Conservation (phyloP, 352 stramenopile species). For the Phytopythium chamaehyphon region DNA sequence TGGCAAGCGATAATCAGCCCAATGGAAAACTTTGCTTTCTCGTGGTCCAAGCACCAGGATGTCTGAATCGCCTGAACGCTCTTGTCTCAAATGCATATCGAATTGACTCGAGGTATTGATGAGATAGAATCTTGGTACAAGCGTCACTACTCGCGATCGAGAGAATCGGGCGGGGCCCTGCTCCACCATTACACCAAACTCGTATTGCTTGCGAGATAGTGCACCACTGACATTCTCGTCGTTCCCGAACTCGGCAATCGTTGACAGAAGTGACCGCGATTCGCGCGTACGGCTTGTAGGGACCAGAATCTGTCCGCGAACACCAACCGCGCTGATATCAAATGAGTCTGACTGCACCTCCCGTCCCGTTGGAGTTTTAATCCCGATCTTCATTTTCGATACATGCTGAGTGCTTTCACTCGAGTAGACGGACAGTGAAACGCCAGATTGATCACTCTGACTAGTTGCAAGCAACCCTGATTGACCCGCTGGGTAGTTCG, state of each 20-base stretch:
- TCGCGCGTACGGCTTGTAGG: conserved; percentile 38
- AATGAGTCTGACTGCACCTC: conserved; percentile 74
- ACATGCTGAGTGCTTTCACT: conserved; percentile 56
- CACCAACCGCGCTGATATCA: conserved; percentile 72
- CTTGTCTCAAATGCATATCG: conserved; percentile 65
- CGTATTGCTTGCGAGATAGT: conserved; percentile 64
- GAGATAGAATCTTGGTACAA: conserved; percentile 79
- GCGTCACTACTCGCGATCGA: conserved; percentile 69
- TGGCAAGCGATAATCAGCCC: conserved; percentile 59
- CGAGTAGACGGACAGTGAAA: conserved; percentile 73
- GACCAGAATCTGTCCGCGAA: conserved; percentile 70
- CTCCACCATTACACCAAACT: conserved; percentile 85
- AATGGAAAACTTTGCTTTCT: conserved; percentile 77
- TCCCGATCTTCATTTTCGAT: conserved; percentile 77
- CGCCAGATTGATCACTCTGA: conserved; percentile 16
- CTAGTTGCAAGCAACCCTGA: neutral
- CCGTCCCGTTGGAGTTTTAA: conserved; percentile 27
- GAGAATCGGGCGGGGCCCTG: conserved; percentile 75
- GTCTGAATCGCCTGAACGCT: conserved; percentile 32
- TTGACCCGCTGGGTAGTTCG: conserved; percentile 24
- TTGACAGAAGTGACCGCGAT: conserved; percentile 41
- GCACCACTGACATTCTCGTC: conserved; percentile 12
- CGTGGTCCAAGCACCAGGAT: conserved; percentile 43
- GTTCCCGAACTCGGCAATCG: conserved; percentile 34
- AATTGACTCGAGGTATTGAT: conserved; percentile 70